Conservation (phyloP, 2,329 filamentous ascomycete genomes). For the Microdochium paspali region DNA sequence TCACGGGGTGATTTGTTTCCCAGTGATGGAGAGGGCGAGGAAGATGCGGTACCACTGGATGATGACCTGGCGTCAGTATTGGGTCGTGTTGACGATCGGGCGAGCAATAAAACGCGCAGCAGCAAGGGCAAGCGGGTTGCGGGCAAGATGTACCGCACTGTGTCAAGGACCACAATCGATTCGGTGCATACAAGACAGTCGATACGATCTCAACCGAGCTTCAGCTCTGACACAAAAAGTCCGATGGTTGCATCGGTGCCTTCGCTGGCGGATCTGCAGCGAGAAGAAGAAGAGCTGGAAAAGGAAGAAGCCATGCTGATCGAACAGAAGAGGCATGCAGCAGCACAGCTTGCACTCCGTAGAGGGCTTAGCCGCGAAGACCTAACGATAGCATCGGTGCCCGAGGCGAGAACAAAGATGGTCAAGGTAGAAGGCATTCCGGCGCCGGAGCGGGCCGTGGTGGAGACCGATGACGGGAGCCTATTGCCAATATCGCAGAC, state of each 20-base stretch:
- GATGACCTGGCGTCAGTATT: constrained; percentile 86
- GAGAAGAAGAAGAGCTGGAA: constrained; percentile 41
- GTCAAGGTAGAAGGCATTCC: constrained; percentile 17
- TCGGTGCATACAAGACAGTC: constrained; percentile 25
- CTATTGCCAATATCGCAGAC: not conserved
- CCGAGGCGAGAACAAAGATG: constrained; percentile 20
- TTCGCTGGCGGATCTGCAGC: constrained; percentile 40
- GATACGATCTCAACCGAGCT: constrained; percentile 11
- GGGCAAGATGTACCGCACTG: constrained; percentile 35
- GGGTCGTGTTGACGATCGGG: constrained; percentile 66
- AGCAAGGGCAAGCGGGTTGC: constrained; percentile 49
- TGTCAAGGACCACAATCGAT: constrained; percentile 49
- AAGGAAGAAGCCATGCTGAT: constrained; percentile 44
- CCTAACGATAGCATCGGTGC: constrained; percentile 22
- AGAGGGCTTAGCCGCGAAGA: constrained; percentile 32
- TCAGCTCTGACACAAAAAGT: constrained; percentile 19
- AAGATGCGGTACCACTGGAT: constrained; percentile 85
- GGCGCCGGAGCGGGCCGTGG: constrained; percentile 12
- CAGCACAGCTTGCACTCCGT: constrained; percentile 38
- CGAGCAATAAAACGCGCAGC: constrained; percentile 54
- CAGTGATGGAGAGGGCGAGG: constrained; percentile 76
- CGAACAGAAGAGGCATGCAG: constrained; percentile 41
- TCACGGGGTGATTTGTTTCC: constrained; percentile 86
- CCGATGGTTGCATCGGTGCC: constrained; percentile 28
- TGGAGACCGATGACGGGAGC: constrained; percentile 1